Conservation (phyloP, 805 yeast genomes). For the Cyberlindnera subsufficiens region DNA sequence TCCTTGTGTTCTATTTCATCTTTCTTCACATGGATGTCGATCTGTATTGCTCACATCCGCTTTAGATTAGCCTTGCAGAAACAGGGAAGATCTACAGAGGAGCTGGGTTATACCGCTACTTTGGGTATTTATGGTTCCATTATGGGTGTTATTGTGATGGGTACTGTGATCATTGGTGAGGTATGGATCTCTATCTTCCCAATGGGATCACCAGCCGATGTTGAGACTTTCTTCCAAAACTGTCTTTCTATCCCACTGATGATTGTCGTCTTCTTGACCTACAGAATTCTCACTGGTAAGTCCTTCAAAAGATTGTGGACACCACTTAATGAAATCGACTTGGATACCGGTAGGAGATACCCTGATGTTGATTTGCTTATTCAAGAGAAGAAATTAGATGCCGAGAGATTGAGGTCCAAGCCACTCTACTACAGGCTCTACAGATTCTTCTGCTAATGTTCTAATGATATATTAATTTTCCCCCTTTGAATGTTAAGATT, state of each 20-base stretch:
- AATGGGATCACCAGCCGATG: conserved; percentile 28
- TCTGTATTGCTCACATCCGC: conserved; percentile 54
- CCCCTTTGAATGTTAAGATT: background rate
- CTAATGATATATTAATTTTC: background rate
- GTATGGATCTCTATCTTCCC: conserved; percentile 83
- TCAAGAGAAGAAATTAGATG: conserved; percentile 53
- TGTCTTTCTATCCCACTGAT: conserved; percentile 32
- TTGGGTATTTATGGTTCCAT: conserved; percentile 64
- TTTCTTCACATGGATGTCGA: conserved; percentile 58
- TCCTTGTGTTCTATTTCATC: conserved; percentile 59
- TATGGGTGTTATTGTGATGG: conserved; percentile 51
- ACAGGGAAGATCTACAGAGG: conserved; percentile 65
- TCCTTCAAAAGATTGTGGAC: conserved; percentile 36
- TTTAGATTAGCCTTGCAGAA: conserved; percentile 55
- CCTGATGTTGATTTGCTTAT: conserved; percentile 49
- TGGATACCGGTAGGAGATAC: conserved; percentile 63
- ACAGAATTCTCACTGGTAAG: conserved; percentile 27
- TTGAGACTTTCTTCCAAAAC: conserved; percentile 31
- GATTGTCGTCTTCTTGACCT: conserved; percentile 29
- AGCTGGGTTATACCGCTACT: conserved; percentile 60
- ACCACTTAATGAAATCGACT: conserved; percentile 44
- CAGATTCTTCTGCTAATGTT: conserved; percentile 43
- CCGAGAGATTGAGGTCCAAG: conserved; percentile 37
- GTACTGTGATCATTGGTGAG: conserved; percentile 63
- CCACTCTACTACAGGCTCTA: conserved; percentile 43